Evolutionary conservation across 2,329 filamentous ascomycete species (phyloP), one percentile per base, ranked within the genome.

Genomic region (Dactylella cylindrospora): DNA sequence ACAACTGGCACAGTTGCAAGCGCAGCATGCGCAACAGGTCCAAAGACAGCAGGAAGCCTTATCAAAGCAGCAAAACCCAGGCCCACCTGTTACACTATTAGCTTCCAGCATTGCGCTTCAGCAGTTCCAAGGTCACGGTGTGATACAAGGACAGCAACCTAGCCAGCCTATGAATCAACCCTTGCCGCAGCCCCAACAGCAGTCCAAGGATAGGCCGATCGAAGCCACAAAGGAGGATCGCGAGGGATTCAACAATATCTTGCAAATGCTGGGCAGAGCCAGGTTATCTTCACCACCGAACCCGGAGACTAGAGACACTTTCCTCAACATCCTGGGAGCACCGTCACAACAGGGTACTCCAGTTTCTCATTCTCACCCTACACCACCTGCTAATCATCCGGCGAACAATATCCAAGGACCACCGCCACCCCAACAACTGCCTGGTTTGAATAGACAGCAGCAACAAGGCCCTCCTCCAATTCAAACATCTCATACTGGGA

Each of bases 161-260:
- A 20, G 19, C 41, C 7, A 32, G 12, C n/a, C 31, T 36, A 15
- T 40, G 22, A 20, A 25, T 31, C 17, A 36, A 29, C 17, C 15
- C 15, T 9, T 3, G 13, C 36, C 22, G 4, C 39, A 53, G 33
- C 53, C 45, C 31, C 33, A 38, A 39, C 50, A 45, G 6, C 15
- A 43, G 41, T 5, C 54, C 65, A 9, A 70, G 69, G 40, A 71
- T 69, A 8, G 70, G 67, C 8, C 43, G 70, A 52, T 28, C 22
- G 52, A 49, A 47, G 41, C 67, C 6, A 55, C 66, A 46, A 73
- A 72, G 25, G 76, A 76, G 59, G 78, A 80, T 64, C 75, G 77
- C 64, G 76, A 78, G 68, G 78, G 77, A 23, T 80, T 80, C 65
- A 72, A 76, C 26, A 73, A 75, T 26, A 78, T 79, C 31, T 66